phyloP scores from a whole-genome alignment of 2,329 filamentous ascomycete genomes.

The Diaporthe sp. region DNA sequence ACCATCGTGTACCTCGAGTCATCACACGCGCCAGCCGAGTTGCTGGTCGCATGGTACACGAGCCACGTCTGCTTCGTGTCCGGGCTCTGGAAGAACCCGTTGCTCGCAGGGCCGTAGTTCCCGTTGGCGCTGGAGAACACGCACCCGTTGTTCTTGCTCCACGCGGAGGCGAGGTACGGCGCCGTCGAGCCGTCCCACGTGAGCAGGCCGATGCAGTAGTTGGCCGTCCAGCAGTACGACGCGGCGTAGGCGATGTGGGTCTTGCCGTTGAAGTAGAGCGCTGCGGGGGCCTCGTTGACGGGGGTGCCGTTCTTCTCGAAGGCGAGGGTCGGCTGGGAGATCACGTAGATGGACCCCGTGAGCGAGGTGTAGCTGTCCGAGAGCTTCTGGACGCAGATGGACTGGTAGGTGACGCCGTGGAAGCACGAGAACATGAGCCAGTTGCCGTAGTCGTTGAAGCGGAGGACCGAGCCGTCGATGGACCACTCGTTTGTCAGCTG shows the following conservation, averaged over 20 bases:
- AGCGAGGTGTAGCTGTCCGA: conserved; percentile 57
- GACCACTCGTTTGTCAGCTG: conserved; percentile 63
- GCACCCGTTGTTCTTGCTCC: conserved; percentile 66
- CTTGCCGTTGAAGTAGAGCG: conserved; percentile 66
- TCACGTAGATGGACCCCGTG: conserved; percentile 59
- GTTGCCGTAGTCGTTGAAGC: conserved; percentile 60
- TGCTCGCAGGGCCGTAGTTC: conserved; percentile 70
- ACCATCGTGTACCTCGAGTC: conserved; percentile 67
- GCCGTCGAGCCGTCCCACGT: conserved; percentile 66
- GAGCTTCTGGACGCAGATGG: conserved; percentile 56
- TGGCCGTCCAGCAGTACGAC: conserved; percentile 68
- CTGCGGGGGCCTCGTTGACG: conserved; percentile 69
- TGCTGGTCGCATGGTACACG: conserved; percentile 68
- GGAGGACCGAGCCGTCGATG: conserved; percentile 68
- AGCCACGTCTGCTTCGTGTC: conserved; percentile 69
- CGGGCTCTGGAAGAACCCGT: conserved; percentile 71
- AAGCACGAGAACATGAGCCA: conserved; percentile 71
- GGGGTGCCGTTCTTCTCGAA: conserved; percentile 66
- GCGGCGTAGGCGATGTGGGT: conserved; percentile 69
- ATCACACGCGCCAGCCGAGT: conserved; percentile 64
- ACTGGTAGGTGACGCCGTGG: conserved; percentile 55
- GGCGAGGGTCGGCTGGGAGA: conserved; percentile 63
- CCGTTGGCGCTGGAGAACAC: conserved; percentile 67
- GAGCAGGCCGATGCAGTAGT: conserved; percentile 67
- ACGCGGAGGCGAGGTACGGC: conserved; percentile 59